Evolutionary conservation across 805 yeast species (phyloP), one percentile per base, ranked within the genome.

Genomic region (Ogataea ramenticola): DNA sequence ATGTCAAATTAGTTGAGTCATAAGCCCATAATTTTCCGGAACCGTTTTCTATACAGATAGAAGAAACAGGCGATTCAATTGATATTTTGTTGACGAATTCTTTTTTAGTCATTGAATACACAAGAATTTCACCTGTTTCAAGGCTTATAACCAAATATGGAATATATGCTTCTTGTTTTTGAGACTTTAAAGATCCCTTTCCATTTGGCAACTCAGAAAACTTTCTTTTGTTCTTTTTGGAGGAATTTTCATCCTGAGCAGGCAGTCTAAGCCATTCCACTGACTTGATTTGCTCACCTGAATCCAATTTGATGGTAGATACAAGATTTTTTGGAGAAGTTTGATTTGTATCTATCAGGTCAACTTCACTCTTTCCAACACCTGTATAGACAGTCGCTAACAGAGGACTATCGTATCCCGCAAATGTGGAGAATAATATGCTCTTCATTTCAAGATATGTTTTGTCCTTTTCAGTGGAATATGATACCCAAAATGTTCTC

Each of bases 351-450:
- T 36, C 39, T 49, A 69, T 44, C 14, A 75, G 63, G 51, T 66
- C 74, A 17, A 75, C 64, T 56, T 75, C 77, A 42, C 65, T 70
- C 44, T 72, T 60, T 33, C 64, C 64, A 40, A 72, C 71, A 27
- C 72, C 63, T 5, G 69, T 61, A 16, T 67, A 53, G 40, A 65
- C 64, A 39, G 76, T 44, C 2, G 64, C 65, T 9, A 55, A 33
- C 24, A 58, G 24, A 3, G 22, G 15, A 4, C 32, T 26, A 6
- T 6, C 16, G 6, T 14, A 12, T 10, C 24, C 39, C 5, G 22
- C 32, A 37, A 26, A 37, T 3, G 7, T 16, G 14, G 22, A 26
- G 10, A 37, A 19, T 4, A 17, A 20, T 7, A 26, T 15, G 10
- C 15, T 26, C 39, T 37, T 37, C 39, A 37, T 37, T 10, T 29